Conservation (phyloP, 2,329 filamentous ascomycete genomes). For the Talaromyces sp. region DNA sequence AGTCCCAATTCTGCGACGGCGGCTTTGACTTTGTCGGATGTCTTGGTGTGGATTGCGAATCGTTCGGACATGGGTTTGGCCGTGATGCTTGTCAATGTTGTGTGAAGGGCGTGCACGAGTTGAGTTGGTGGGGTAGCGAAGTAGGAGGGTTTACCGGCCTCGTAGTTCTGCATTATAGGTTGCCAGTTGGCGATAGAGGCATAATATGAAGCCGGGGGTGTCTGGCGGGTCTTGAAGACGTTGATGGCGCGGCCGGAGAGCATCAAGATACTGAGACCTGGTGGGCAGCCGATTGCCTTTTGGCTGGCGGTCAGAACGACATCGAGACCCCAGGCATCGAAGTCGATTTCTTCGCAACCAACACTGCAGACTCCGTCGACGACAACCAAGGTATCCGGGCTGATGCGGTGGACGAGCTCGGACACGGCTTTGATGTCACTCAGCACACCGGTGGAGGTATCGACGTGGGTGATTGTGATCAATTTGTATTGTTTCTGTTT, state of each 20-base stretch:
- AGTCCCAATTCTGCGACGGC: constrained; percentile 76
- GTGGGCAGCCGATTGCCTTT: constrained; percentile 94
- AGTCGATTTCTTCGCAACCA: constrained; percentile 90
- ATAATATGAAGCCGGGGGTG: constrained; percentile 84
- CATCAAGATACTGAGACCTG: constrained; percentile 91
- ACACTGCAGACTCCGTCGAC: constrained; percentile 98
- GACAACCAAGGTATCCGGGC: constrained; percentile 84
- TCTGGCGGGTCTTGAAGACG: constrained; percentile 74
- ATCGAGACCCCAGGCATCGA: constrained; percentile 92
- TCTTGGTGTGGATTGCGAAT: constrained; percentile 75
- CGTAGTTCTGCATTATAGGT: constrained; percentile 98
- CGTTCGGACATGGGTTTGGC: constrained; percentile 75
- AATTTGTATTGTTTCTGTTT: constrained; percentile 91
- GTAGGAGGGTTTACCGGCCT: constrained; percentile 95
- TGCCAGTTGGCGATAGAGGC: constrained; percentile 97
- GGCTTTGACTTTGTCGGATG: constrained; percentile 83
- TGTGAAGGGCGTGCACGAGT: constrained; percentile 88
- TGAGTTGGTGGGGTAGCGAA: constrained; percentile 96
- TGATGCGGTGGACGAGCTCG: constrained; percentile 79
- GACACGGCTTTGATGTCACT: constrained; percentile 84
- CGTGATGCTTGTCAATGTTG: constrained; percentile 80
- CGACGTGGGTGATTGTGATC: constrained; percentile 92
- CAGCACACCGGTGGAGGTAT: constrained; percentile 93
- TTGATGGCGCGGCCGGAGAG: constrained; percentile 85
- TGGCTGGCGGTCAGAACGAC: constrained; percentile 91